Evolutionary conservation across 1,139 yeast species (phyloP).

Genomic region (Lodderomyces elongisporus): DNA sequence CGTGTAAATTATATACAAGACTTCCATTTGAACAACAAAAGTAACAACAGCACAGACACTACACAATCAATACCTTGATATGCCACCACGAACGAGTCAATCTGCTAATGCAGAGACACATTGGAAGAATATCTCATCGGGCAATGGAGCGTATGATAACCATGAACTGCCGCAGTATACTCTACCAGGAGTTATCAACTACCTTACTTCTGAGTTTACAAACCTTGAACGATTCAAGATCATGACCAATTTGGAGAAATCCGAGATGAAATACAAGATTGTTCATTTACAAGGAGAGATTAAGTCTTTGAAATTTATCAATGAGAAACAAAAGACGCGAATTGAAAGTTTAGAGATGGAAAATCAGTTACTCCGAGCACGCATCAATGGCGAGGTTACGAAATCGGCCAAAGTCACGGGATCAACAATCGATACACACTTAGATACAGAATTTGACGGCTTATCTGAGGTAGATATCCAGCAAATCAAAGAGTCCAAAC

Average conservation of each 20-base stretch:
- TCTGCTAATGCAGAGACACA: slow-evolving; percentile 10
- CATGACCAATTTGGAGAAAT: slow-evolving; percentile 50
- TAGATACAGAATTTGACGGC: background rate
- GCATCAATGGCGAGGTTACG: slow-evolving; percentile 4
- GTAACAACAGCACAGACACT: no score
- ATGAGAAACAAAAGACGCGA: slow-evolving; percentile 30
- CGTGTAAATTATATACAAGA: no score
- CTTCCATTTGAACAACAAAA: no score
- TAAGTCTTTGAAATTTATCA: slow-evolving; percentile 36
- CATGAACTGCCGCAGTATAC: slow-evolving; percentile 33
- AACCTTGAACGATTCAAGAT: slow-evolving; percentile 54
- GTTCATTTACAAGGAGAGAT: slow-evolving; percentile 53
- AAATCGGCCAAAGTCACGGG: slow-evolving; percentile 1
- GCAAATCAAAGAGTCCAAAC: slow-evolving; percentile 34
- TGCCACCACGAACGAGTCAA: slow-evolving; percentile 9
- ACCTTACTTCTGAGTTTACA: slow-evolving; percentile 56
- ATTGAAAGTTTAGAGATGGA: slow-evolving; percentile 29
- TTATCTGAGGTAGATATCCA: slow-evolving; percentile 40
- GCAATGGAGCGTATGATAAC: slow-evolving; percentile 12
- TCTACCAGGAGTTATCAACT: slow-evolving; percentile 61
- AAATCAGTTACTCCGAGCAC: slow-evolving; percentile 12
- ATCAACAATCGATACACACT: background rate
- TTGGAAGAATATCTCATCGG: slow-evolving; percentile 13
- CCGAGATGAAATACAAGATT: slow-evolving; percentile 53
- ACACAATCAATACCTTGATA: no score